These are phyloP conservation scores for Populus tomentosa DNA, from an alignment of 441 rosid species.

Conservation along the genomic window DNA sequence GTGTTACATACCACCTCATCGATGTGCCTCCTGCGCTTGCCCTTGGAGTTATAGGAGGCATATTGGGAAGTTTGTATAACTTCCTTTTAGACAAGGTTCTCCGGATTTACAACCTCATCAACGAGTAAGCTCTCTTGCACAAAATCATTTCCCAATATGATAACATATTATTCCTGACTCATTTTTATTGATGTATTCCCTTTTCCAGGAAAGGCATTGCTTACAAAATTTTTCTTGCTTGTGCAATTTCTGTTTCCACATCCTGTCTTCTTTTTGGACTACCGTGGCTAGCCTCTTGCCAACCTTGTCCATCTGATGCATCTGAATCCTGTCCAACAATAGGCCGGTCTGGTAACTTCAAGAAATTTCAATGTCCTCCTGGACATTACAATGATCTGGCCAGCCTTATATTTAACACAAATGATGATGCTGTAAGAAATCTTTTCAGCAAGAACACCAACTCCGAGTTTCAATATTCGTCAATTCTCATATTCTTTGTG, in stretches of 20 bases:
- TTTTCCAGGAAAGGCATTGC: slow-evolving; percentile 55
- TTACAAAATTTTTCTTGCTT: slow-evolving; percentile 58
- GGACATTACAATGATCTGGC: slow-evolving; percentile 86
- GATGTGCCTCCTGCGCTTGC: slow-evolving; percentile 72
- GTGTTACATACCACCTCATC: slow-evolving; percentile 53
- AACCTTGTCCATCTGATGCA: slow-evolving; percentile 61
- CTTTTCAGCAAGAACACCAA: slow-evolving; percentile 84
- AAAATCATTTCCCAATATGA: not conserved
- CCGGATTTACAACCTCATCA: slow-evolving; percentile 50
- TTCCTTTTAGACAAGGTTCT: slow-evolving; percentile 63
- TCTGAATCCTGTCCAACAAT: slow-evolving; percentile 78
- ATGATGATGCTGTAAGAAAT: slow-evolving; percentile 81
- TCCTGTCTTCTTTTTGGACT: slow-evolving; percentile 90
- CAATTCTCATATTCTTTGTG: slow-evolving; percentile 61
- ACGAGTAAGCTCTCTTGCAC: slow-evolving; percentile 44
- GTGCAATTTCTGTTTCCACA: slow-evolving; percentile 62
- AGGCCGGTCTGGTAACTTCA: slow-evolving; percentile 80
- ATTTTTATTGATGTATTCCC: slow-evolving; percentile 6
- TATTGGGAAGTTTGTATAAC: slow-evolving; percentile 74
- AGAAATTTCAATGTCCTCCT: slow-evolving; percentile 74
- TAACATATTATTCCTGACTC: slow-evolving; percentile 1
- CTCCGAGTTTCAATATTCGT: slow-evolving; percentile 55
- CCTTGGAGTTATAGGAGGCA: slow-evolving; percentile 80
- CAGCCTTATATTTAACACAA: slow-evolving; percentile 89
- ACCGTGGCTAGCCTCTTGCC: slow-evolving; percentile 84